Base-by-base conservation (phyloP, 1,139 yeast species). In the Candida buenavistaensis region DNA sequence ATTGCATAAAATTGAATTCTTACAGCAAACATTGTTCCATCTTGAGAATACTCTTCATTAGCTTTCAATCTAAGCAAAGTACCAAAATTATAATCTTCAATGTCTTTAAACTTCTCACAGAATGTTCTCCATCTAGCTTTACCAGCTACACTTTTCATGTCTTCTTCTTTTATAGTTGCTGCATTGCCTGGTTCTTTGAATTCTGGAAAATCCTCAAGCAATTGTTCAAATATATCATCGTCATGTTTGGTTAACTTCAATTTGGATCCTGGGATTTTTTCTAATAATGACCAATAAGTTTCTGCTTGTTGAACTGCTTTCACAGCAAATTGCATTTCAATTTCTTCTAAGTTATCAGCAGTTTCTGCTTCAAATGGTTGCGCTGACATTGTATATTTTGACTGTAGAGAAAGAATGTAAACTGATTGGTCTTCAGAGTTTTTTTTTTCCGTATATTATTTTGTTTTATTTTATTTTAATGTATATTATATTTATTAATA, bases 261-360 rank as follows among this genome's bases (percentile, higher is more conserved):
- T 47, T 75, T 77, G 26, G 95, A 77, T 11, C 95, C 97, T 37
- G 86, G 83, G 35, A 89, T 68, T 48, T 79, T 78, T 43, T 75
- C 75, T 37, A 94, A 64, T 41, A 94, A 66, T 35, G 74, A 72
- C 96, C 96, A 92, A 74, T 92, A 94, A 3, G 96, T 82, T 58
- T 87, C 95, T 42, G 96, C 94, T 61, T 94, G 97, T 62, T 79
- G 81, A 16, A 94, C 98, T 6, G 97, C 98, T 65, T 87, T 89
- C 45, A 94, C 98, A 33, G 98, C 97, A 55, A 92, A 92, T 67
- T 90, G 97, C 75, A 80, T 86, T 64, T 90, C 97, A 54, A 92
- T 87, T 46, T 73, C 82, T 55, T 75, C 82, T 44, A 74, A 62
- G 63, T 77, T 77, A 36, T 77, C 82, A 13, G 82, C 80, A 39